These are phyloP conservation scores for Pseudogymnoascus verrucosus DNA, from an alignment of 2,329 filamentous ascomycete genomes.

Conservation along the genomic window DNA sequence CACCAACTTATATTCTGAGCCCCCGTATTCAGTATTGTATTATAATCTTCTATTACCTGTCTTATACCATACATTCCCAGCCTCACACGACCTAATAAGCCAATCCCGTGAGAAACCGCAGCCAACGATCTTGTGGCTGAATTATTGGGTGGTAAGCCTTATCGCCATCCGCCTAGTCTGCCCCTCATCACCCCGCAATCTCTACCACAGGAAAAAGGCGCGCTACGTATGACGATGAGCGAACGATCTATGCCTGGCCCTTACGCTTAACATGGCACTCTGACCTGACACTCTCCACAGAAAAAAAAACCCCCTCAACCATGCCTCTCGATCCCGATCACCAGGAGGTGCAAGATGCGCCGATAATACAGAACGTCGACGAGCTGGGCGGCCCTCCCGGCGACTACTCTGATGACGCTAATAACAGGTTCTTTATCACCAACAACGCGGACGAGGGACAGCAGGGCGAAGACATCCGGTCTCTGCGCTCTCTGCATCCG, in stretches of 20 bases:
- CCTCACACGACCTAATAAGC: not conserved
- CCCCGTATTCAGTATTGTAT: not conserved
- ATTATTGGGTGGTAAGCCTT: slow-evolving; percentile 3
- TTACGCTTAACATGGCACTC: slow-evolving; percentile 5
- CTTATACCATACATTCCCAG: not conserved
- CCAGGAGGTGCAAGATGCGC: slow-evolving; percentile 4
- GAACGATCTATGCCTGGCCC: not conserved
- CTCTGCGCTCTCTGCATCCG: slow-evolving; percentile 54
- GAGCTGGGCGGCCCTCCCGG: not conserved
- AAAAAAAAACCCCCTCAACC: not conserved
- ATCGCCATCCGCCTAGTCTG: not conserved
- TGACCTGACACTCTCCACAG: slow-evolving; percentile 6
- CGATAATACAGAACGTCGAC: not conserved
- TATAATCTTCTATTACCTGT: not conserved
- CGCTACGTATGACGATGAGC: slow-evolving; percentile 6
- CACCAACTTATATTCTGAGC: not conserved
- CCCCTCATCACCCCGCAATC: slow-evolving; percentile 5
- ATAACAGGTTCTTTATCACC: not conserved
- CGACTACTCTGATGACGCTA: not conserved
- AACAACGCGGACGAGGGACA: not conserved
- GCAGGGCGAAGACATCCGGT: not conserved
- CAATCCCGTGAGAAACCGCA: not conserved
- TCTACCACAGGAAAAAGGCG: not conserved
- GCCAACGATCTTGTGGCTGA: not conserved
- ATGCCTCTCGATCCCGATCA: not conserved